These are phyloP conservation scores for Baorangia bicolor DNA, from an alignment of 768 basidiomycete genomes.

Conservation along the genomic window DNA sequence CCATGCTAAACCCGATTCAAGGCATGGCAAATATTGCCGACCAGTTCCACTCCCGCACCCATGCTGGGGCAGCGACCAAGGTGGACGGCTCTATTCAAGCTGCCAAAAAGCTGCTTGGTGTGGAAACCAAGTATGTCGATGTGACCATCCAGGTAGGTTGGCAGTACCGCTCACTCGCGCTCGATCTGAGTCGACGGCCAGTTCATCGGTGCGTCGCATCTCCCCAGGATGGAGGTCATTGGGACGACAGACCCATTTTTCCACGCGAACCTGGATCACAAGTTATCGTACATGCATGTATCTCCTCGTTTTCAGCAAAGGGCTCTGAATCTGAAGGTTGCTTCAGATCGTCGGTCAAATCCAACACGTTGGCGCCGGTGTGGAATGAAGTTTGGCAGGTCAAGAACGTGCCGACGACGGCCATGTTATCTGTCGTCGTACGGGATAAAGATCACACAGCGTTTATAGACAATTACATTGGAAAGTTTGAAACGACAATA, in stretches of 20 bases:
- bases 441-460: slow-evolving; percentile 65
- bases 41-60: slow-evolving; percentile 2
- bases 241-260: slow-evolving; percentile 70
- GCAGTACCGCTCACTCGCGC: background rate
- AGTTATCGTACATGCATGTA: slow-evolving; percentile 64
- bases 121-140: slow-evolving; percentile 51
- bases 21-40: slow-evolving; percentile 15
- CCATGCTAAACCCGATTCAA: slow-evolving; percentile 15
- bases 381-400: slow-evolving; percentile 78
- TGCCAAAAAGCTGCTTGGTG: slow-evolving; percentile 33
- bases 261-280: slow-evolving; percentile 61
- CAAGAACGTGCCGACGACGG: slow-evolving; percentile 69
- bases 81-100: slow-evolving; percentile 35
- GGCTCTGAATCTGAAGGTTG: background rate
- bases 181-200: slow-evolving; percentile 24
- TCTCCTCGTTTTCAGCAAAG: background rate
- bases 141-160: slow-evolving; percentile 50
- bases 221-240: slow-evolving; percentile 71
- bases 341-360: slow-evolving; percentile 62
- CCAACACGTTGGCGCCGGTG: slow-evolving; percentile 55
- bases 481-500: slow-evolving; percentile 56
- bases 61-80: background rate
- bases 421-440: slow-evolving; percentile 58
- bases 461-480: slow-evolving; percentile 61
- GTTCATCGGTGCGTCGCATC: slow-evolving; percentile 69